Percentiles rank a stretch among this genome's conserved stretches.
phyloP scores from a whole-genome alignment of 345 rosid species.

The Dimocarpus longan region DNA sequence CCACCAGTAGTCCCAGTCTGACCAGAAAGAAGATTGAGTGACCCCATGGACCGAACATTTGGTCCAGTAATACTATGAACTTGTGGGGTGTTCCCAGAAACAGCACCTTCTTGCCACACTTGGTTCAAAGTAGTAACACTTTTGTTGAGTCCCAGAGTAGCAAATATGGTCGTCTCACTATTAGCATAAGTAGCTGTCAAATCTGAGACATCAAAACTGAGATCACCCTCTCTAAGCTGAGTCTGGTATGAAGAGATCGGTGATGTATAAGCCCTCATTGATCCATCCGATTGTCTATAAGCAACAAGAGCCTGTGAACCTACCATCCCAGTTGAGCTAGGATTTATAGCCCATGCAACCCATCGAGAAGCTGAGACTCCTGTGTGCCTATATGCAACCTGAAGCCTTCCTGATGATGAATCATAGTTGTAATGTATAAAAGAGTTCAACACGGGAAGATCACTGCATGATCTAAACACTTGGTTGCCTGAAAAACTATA shows the following conservation, averaged over 20 bases:
- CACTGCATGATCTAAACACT: conserved; percentile 60
- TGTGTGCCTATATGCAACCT: conserved; percentile 75
- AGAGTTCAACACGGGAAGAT: conserved; percentile 74
- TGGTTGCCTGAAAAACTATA: conserved; percentile 65
- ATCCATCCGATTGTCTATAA: conserved; percentile 55
- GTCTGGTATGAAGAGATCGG: conserved; percentile 59
- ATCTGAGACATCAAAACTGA: conserved; percentile 68
- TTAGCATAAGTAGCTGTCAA: conserved; percentile 54
- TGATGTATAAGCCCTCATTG: conserved; percentile 66
- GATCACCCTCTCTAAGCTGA: conserved; percentile 45
- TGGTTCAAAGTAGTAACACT: conserved; percentile 55
- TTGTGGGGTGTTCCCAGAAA: conserved; percentile 45
- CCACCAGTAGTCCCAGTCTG: conserved; percentile 40
- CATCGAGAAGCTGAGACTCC: conserved; percentile 51
- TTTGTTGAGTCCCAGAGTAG: conserved; percentile 48
- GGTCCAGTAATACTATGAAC: conserved; percentile 55
- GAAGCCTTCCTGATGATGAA: conserved; percentile 51
- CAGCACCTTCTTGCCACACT: conserved; percentile 84
- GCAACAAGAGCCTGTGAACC: conserved; percentile 89
- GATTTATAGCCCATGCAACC: conserved; percentile 97
- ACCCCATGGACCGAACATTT: conserved; percentile 59
- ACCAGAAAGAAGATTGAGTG: conserved; percentile 67
- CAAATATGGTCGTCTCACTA: conserved; percentile 72
- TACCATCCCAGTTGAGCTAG: conserved; percentile 61
- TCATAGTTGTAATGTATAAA: conserved; percentile 73